Conservation (phyloP, 495 filamentous ascomycete species). For the Penicillium riverlandense region DNA sequence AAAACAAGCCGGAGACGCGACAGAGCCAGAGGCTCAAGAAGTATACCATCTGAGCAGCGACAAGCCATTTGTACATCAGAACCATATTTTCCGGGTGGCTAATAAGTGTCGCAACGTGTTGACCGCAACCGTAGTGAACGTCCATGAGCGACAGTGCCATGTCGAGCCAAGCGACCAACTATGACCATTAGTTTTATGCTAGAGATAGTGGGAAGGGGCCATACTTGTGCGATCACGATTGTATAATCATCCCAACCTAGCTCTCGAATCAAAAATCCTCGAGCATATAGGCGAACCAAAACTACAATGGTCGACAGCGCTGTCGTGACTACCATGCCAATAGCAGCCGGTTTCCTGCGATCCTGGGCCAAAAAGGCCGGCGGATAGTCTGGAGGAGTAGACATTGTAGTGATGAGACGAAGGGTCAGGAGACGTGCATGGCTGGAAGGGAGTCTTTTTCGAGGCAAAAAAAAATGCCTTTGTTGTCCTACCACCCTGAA, state of each 20-base stretch:
- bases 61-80: constrained; percentile 11
- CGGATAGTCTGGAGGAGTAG: too few species aligned
- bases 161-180: constrained; percentile 4
- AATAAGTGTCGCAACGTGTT: constrained; percentile 1
- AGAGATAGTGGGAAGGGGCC: not conserved
- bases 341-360: constrained; percentile 3
- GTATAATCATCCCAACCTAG: constrained; percentile 3
- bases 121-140: constrained; percentile 1
- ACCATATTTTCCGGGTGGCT: not conserved
- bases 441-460: too few species aligned
- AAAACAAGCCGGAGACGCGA: constrained; percentile 13
- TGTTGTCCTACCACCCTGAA: too few species aligned
- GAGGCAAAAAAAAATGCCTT: too few species aligned
- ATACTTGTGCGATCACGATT: constrained; percentile 3
- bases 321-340: constrained; percentile 3
- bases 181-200: not conserved
- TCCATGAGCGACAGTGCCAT: constrained; percentile 3
- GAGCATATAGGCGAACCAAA: constrained; percentile 3
- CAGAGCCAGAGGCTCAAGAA: constrained; percentile 13
- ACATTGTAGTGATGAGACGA: too few species aligned
- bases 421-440: too few species aligned
- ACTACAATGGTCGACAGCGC: constrained; percentile 1
- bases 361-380: constrained; percentile 1
- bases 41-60: constrained; percentile 12
- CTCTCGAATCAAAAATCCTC: constrained; percentile 1